Percentiles rank a stretch among this genome's conserved stretches.
These are phyloP conservation scores for Globisporangium camurandrum DNA, from an alignment of 352 stramenopile species.

Conservation along the genomic window DNA sequence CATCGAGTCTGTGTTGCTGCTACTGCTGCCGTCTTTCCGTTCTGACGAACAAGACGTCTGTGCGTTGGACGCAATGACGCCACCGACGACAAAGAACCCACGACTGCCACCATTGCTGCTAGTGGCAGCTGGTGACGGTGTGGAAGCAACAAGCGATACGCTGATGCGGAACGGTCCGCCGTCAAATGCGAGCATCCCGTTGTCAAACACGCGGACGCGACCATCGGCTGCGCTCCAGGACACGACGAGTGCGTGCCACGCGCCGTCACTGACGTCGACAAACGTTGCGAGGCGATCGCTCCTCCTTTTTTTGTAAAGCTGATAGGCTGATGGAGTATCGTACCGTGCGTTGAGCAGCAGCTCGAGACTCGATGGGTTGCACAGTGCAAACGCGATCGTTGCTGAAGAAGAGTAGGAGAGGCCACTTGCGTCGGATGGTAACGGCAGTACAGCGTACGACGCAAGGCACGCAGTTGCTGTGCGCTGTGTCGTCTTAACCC, in stretches of 20 bases:
- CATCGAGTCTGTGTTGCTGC: neutral
- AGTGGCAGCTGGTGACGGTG: too few species aligned
- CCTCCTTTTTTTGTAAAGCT: too few species aligned
- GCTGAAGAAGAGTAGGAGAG: slow-evolving; percentile 1
- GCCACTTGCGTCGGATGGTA: neutral
- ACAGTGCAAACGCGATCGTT: slow-evolving; percentile 35
- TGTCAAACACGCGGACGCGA: slow-evolving; percentile 47
- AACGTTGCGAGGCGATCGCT: slow-evolving; percentile 38
- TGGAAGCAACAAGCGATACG: slow-evolving; percentile 13
- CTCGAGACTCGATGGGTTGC: slow-evolving; percentile 53
- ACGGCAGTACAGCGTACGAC: slow-evolving; percentile 40
- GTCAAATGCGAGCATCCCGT: slow-evolving; percentile 61
- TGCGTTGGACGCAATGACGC: slow-evolving; percentile 23
- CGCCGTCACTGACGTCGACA: slow-evolving; percentile 52
- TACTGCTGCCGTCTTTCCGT: neutral
- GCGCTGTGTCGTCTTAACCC: slow-evolving; percentile 41
- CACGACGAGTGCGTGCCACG: slow-evolving; percentile 62
- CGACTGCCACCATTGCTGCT: too few species aligned
- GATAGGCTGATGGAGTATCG: too few species aligned
- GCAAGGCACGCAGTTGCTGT: slow-evolving; percentile 27
- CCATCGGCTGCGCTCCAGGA: slow-evolving; percentile 52
- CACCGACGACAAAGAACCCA: slow-evolving; percentile 39
- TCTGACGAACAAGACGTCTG: neutral
- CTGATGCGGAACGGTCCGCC: slow-evolving; percentile 48
- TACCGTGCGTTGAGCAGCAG: slow-evolving; percentile 34